Evolutionary conservation across 2,329 filamentous ascomycete genomes (phyloP), one percentile per base, ranked within the genome.

Genomic region (Paraconiothyrium brasiliense): DNA sequence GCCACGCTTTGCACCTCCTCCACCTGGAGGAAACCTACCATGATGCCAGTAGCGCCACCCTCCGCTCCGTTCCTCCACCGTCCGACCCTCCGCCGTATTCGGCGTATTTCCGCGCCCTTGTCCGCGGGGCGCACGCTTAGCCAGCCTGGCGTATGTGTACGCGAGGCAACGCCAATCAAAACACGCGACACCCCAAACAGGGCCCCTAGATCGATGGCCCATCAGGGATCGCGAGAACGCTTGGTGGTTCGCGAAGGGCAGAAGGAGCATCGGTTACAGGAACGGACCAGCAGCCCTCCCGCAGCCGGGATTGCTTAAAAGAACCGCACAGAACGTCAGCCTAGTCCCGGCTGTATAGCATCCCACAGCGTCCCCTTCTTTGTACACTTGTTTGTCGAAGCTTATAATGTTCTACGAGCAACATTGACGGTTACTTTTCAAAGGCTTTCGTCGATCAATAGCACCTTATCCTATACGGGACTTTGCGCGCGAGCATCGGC

Each of bases 1-100:
- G 46, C 46, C 46, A 48, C 27, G 24, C 20, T 13, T 48, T 8
- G 22, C 5, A 14, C 20, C 46, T 48, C 13, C 46, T 13, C 27
- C 11, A 14, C 4, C 11, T 16, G 35, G 9, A 35, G 32, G 11
- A 32, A 32, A 51, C 48, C 24, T 35, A n/a, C 30, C 20, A 22
- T 16, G 22, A 48, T 20, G n/a, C 46, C 24, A 34, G 22, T 22
- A 59, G 55, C 34, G 51, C 55, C n/a, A 57, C 34, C 20, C 46
- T 58, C 56, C 47, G 52, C 37, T 39, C 52, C 41, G 37, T 46
- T 46, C 46, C 47, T 58, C 56, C 56, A 58, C n/a, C 37, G 14
- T 57, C 56, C 56, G 56, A 58, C 39, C 47, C 22, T 58, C 55
- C 55, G 54, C 46, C 46, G 27, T 35, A 52, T 52, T 35, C 20